phyloP scores from a whole-genome alignment of 495 filamentous ascomycete species.

The Aspergillus sparsus region DNA sequence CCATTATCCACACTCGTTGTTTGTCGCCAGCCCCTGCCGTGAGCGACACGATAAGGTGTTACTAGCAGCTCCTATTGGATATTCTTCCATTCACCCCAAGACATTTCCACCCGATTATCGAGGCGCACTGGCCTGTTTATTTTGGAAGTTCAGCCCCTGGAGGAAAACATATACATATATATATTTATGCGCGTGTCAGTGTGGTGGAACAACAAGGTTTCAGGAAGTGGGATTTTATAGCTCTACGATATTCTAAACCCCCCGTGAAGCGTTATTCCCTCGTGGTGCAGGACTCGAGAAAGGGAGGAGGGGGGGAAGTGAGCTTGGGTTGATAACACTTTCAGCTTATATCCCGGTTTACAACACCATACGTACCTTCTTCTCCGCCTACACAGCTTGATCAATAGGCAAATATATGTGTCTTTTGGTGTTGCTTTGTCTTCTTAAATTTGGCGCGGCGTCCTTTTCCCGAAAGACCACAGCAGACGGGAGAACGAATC shows the following conservation, averaged over 20 bases:
- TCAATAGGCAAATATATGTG: not conserved
- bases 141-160: not conserved
- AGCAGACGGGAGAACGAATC: not conserved
- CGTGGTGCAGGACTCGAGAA: not conserved
- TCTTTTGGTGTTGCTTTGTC: not conserved
- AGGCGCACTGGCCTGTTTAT: not conserved
- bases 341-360: not conserved
- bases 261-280: not conserved
- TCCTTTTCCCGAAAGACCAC: not conserved
- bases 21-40: constrained; percentile 8
- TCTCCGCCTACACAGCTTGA: not conserved
- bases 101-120: constrained; percentile 1
- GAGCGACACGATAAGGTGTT: constrained; percentile 4
- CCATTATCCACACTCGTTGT: constrained; percentile 7
- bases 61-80: not conserved
- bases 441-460: not conserved
- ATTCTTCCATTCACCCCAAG: not conserved
- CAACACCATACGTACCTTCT: not conserved
- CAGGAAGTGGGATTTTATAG: not conserved
- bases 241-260: not conserved
- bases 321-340: not conserved
- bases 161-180: not conserved
- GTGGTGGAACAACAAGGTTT: constrained; percentile 11
- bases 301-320: constrained; percentile 1
- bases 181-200: constrained; percentile 12